Base-by-base conservation (phyloP, 2,329 filamentous ascomycete genomes). In the Aspergillus cejpii region DNA sequence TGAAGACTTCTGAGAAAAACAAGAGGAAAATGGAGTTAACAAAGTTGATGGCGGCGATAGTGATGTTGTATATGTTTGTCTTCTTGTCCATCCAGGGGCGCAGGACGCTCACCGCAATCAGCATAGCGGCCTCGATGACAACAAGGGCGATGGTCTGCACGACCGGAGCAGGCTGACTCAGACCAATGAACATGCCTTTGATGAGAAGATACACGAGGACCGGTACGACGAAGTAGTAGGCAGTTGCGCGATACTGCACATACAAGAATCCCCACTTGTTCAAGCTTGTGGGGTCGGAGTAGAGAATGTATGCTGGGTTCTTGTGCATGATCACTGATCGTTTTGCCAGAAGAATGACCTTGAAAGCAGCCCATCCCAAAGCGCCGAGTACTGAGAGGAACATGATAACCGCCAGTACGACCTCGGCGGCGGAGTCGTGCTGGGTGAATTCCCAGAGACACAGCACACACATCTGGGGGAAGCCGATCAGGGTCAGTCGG, bases 181-280 rank as follows among this genome's bases (percentile, higher is more conserved):
- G 81, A 43, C 84, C 87, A 55, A 97, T 82, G 62, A 97, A 92
- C 74, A 94, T 83, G 49, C 83, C 80, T 76, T 96, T 96, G 68
- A 94, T 59, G n/a, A 96, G 64, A 28, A 85, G 81, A 67, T 96
- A 94, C 42, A 72, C 68, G 45, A 97, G 74, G 42, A 84, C 71
- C 0, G 88, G 87, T 27, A 94, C 79, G 57, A 96, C 87, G 68
- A 91, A 96, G 74, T 94, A 96, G 77, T 95, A 96, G 29, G 89
- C 88, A 2, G 89, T 91, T 29, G 91, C 91, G 60, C 91, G 86
- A 77, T 94, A 96, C 67, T 95, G 90, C 31, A 97, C 88, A 64
- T 97, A 97, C 53, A 97, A 79, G 74, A 96, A 96, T 17, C 91
- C 91, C 91, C 90, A 96, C 71, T 95, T 94, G 79, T 96, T 95